Base-by-base conservation (phyloP, 148 eudicot species). In the Vaccinium vitisidaea region DNA sequence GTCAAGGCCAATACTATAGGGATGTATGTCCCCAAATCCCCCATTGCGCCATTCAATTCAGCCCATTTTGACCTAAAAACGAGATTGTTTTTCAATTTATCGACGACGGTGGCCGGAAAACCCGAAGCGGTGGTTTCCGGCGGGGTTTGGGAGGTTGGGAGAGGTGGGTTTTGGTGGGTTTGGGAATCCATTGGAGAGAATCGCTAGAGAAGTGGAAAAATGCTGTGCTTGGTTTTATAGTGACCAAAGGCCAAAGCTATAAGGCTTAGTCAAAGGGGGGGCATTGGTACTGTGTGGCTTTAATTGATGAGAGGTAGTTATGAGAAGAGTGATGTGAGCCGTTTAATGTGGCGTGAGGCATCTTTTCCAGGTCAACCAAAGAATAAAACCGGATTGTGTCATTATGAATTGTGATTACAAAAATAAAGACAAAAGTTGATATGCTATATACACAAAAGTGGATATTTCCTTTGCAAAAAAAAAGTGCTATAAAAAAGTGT, bases 11-110 rank as follows among this genome's bases (percentile, higher is more conserved):
- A n/a, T 4, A 96, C 73, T 53, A 96, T 94, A 0, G 98, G 98
- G 63, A 96, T 96, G 76, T 91, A 96, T 0, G 98, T 96, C 87
- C 98, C 98, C 58, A 96, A 88, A 76, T 96, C 98, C 0, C 98
- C 98, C 98, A 94, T 93, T 59, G 98, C 98, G 49, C 98, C 98
- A 75, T 93, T 96, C 6, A 96, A 14, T 73, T 96, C 98, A 3
- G 90, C 91, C 96, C 95, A 93, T 88, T 92, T 92, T 30, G 98
- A 95, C 53, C 80, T 87, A 75, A 95, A 89, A 63, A 19, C 61
- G 39, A 94, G 84, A 80, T 95, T 95, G 58, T 85, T 76, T 83
- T 86, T 90, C 32, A 92, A 43, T 79, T 86, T 91, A 14, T 61
- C 54, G 30, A 78, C 63, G 14, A 86, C 15, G 23, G 16, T 79